Base-by-base conservation (phyloP, 2,329 filamentous ascomycete genomes). In the Pseudogymnoascus sp. region DNA sequence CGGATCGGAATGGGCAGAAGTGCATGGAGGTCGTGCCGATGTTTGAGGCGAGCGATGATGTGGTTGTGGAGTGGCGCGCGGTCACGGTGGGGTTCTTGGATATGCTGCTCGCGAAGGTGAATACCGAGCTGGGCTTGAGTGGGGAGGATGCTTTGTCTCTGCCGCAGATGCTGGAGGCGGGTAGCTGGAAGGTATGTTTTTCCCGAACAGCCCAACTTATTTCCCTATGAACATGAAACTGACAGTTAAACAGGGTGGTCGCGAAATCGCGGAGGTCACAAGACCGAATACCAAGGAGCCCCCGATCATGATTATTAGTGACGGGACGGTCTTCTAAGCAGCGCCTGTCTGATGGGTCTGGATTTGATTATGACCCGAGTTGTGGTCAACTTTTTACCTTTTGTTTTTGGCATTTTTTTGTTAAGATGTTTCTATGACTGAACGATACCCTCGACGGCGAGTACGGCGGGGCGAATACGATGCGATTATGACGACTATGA, bases 221-320 rank as follows among this genome's bases (percentile, higher is more conserved):
- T 59, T 42, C 40, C 56, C 37, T 33, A 42, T 63, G 47, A 65
- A 63, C 60, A 62, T 14, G 64, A 37, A 33, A 23, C 50, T 23
- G 53, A 35, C 42, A 62, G 61, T 64, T 73, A 66, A 61, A 62
- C 64, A 84, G 92, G 93, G 93, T 70, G 94, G 94, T 65, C 87
- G 94, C 72, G 94, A 97, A 77, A 89, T 97, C 73, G 94, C 94
- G 66, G 93, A 97, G 78, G 91, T 97, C 67, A 93, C 91, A 69
- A 84, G 94, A 69, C 94, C 94, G 21, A 97, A 97, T 72, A 97
- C 94, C 61, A 96, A 94, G 77, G 91, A 96, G 74, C 91, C 93
- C 33, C 94, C 94, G 4, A 97, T 99, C 72, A 87, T 97, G 77
- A 97, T 97, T 70, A 84, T 96, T 69, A 96, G 91, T 67, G 94